Conservation (phyloP, 257 asterid genomes). For the Prunella vulgaris region DNA sequence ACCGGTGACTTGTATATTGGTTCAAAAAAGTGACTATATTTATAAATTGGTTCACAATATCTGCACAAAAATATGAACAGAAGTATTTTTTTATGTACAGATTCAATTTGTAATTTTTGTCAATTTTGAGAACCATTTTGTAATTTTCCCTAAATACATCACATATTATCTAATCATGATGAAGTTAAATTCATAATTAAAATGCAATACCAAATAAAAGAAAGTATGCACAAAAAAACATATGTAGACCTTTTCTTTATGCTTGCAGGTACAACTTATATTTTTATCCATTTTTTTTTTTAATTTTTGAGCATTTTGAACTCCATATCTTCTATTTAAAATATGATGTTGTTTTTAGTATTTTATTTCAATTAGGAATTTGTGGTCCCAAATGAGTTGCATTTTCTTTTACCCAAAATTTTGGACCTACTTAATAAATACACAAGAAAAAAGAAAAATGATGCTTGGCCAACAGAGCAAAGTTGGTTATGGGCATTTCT, state of each 20-base stretch:
- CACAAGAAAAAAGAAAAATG: not conserved
- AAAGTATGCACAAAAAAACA: too few relatives aligned
- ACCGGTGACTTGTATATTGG: too few relatives aligned
- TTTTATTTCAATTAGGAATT: not conserved
- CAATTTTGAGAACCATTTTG: too few relatives aligned
- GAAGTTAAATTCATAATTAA: too few relatives aligned
- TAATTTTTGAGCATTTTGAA: not conserved
- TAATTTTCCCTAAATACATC: not conserved
- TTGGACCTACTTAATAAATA: slow-evolving; percentile 26
- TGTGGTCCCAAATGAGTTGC: slow-evolving; percentile 30
- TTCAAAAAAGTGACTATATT: too few relatives aligned
- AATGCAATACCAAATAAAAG: not conserved
- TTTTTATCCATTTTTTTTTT: too few relatives aligned
- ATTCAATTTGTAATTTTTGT: too few relatives aligned
- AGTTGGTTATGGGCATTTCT: slow-evolving; percentile 20
- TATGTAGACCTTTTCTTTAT: not conserved
- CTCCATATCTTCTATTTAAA: not conserved
- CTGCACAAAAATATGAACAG: too few relatives aligned
- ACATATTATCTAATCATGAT: not conserved
- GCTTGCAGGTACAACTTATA: too few relatives aligned
- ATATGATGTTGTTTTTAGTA: not conserved
- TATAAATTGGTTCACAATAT: too few relatives aligned
- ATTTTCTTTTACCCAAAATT: slow-evolving; percentile 15
- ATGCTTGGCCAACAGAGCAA: not conserved
- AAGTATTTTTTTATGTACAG: too few relatives aligned